These are phyloP conservation scores for Quercus ilex DNA, from an alignment of 306 rosid genomes.

Conservation along the genomic window DNA sequence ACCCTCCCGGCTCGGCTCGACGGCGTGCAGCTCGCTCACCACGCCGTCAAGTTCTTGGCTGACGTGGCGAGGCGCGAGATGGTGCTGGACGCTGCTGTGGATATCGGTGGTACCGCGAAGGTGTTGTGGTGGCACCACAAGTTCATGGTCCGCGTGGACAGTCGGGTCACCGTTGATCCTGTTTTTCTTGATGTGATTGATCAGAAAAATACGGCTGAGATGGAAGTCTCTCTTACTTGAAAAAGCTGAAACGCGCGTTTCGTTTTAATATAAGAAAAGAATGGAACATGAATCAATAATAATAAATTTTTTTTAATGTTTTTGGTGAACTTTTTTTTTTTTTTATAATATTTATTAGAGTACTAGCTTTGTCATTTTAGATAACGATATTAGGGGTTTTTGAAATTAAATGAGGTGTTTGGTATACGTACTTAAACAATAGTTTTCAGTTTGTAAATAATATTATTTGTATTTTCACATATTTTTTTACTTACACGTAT, in stretches of 20 bases:
- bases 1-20: conserved; percentile 70
- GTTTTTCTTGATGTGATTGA: conserved; percentile 73
- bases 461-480: too few species aligned
- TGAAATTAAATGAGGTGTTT: too few species aligned
- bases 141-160: conserved; percentile 70
- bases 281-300: too few species aligned
- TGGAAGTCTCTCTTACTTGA: conserved; percentile 33
- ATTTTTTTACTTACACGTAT: too few species aligned
- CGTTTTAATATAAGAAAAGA: too few species aligned
- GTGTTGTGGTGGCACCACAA: conserved; percentile 75
- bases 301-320: too few species aligned
- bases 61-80: conserved; percentile 72
- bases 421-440: too few species aligned
- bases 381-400: too few species aligned
- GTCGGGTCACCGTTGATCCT: conserved; percentile 81
- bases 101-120: conserved; percentile 66
- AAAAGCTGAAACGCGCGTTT: too few species aligned
- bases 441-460: too few species aligned
- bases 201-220: conserved; percentile 55
- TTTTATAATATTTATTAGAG: background rate
- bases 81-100: conserved; percentile 67
- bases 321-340: too few species aligned
- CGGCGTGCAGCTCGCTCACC: conserved; percentile 61
- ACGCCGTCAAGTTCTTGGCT: conserved; percentile 42
- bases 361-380: too few species aligned